Percentiles rank a stretch among this genome's conserved stretches.
Evolutionary conservation across 2,329 filamentous ascomycete genomes (phyloP).

Genomic region (Monosporascus sp.): DNA sequence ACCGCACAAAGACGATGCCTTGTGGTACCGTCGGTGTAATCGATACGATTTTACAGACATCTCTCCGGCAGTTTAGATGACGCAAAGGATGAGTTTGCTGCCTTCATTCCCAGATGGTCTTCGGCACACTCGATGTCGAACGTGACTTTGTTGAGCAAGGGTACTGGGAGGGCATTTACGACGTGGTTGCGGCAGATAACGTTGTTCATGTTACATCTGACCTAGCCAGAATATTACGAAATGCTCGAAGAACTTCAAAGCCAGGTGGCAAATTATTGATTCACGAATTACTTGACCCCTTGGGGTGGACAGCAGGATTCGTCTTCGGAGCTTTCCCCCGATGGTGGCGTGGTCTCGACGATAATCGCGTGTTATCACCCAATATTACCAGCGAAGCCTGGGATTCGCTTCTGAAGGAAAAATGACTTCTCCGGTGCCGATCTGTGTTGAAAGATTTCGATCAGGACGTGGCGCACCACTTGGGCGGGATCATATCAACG

Average conservation of each 20-base stretch:
- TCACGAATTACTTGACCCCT: neutral
- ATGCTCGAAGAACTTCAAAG: neutral
- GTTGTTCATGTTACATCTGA: neutral
- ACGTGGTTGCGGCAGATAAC: neutral
- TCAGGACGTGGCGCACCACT: neutral
- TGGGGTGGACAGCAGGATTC: neutral
- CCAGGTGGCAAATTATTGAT: neutral
- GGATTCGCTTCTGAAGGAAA: neutral
- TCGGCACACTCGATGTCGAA: neutral
- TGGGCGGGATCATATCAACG: neutral
- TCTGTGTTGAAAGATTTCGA: neutral
- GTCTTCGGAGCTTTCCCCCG: constrained; percentile 5
- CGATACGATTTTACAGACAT: neutral
- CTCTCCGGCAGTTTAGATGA: neutral
- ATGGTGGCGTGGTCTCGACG: constrained; percentile 23
- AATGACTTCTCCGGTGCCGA: neutral
- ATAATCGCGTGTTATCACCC: constrained; percentile 10
- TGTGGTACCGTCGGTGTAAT: neutral
- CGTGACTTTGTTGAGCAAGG: neutral
- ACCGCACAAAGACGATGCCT: too few species aligned
- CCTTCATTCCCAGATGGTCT: neutral
- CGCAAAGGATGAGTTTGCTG: too few species aligned
- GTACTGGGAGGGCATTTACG: neutral
- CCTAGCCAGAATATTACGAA: neutral
- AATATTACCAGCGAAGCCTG: neutral